Conservation (phyloP, 805 yeast genomes). For the Teunomyces kruisii region DNA sequence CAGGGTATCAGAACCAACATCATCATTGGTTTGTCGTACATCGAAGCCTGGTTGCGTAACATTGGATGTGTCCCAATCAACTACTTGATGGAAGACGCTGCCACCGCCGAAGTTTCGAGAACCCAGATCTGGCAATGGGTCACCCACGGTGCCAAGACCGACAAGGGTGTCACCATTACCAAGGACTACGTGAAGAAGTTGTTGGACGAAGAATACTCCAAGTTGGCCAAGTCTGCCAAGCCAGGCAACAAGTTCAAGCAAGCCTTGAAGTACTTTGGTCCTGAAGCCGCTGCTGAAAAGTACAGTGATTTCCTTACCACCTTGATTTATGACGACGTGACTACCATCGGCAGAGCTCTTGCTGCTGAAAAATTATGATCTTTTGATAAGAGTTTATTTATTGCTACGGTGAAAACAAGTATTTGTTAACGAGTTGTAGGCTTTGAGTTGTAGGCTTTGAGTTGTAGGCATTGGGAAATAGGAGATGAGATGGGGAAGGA, state of each 20-base stretch:
- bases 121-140: conserved; percentile 85
- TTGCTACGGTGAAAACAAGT: neutral
- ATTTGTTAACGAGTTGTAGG: neutral
- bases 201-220: conserved; percentile 61
- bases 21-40: conserved; percentile 73
- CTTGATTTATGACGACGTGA: conserved; percentile 70
- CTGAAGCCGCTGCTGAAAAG: conserved; percentile 69
- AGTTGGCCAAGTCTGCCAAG: conserved; percentile 48
- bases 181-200: conserved; percentile 57
- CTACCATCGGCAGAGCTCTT: conserved; percentile 49
- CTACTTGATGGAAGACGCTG: conserved; percentile 87
- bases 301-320: conserved; percentile 78
- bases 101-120: conserved; percentile 85
- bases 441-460: neutral
- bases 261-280: conserved; percentile 70
- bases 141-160: conserved; percentile 63
- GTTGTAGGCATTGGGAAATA: too few relatives aligned
- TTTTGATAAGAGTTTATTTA: conserved; percentile 5
- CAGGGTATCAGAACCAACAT: conserved; percentile 71
- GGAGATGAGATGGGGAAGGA: too few relatives aligned
- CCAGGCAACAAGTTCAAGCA: conserved; percentile 63
- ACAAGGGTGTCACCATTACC: conserved; percentile 57
- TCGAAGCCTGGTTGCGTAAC: conserved; percentile 85
- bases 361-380: conserved; percentile 41
- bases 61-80: conserved; percentile 85